These are phyloP conservation scores for Annona cherimola DNA, from an alignment of 164 flowering plant species.

Conservation along the genomic window DNA sequence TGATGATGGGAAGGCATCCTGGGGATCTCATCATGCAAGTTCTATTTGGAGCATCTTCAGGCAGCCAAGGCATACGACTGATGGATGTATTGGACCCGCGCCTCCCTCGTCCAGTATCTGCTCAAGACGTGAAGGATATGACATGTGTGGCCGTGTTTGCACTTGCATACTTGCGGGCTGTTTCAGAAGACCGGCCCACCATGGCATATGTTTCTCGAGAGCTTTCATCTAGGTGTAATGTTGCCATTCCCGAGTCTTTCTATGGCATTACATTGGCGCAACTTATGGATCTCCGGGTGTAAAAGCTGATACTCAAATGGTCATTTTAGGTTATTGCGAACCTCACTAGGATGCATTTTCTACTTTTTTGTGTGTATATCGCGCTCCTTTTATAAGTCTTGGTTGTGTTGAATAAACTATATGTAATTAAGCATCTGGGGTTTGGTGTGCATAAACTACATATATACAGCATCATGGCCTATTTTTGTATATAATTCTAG, in stretches of 20 bases:
- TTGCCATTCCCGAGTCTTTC: not conserved
- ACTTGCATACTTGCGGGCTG: constrained; percentile 1
- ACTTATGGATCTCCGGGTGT: not conserved
- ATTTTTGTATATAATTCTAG: too few relatives aligned
- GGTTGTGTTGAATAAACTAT: too few relatives aligned
- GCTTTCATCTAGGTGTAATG: not conserved
- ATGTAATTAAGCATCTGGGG: too few relatives aligned
- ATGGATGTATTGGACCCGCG: constrained; percentile 5
- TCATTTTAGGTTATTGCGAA: too few relatives aligned
- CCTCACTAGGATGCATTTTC: too few relatives aligned
- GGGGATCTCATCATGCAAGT: constrained; percentile 1
- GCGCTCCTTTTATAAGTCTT: too few relatives aligned
- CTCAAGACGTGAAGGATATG: not conserved
- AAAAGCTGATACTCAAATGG: too few relatives aligned
- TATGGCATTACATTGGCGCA: not conserved
- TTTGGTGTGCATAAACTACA: too few relatives aligned
- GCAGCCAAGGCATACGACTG: not conserved
- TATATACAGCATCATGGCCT: too few relatives aligned
- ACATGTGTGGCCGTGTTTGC: not conserved
- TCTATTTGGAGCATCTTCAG: not conserved
- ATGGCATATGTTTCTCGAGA: constrained; percentile 3
- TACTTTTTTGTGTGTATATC: too few relatives aligned
- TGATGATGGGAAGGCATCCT: constrained; percentile 11
- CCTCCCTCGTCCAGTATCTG: not conserved
- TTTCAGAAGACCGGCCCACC: constrained; percentile 9